A percentile compares a stretch with the other conserved stretches of the same genome.
These are phyloP conservation scores for Colletotrichum sp. DNA, from an alignment of 2,329 filamentous ascomycete species.

Conservation along the genomic window DNA sequence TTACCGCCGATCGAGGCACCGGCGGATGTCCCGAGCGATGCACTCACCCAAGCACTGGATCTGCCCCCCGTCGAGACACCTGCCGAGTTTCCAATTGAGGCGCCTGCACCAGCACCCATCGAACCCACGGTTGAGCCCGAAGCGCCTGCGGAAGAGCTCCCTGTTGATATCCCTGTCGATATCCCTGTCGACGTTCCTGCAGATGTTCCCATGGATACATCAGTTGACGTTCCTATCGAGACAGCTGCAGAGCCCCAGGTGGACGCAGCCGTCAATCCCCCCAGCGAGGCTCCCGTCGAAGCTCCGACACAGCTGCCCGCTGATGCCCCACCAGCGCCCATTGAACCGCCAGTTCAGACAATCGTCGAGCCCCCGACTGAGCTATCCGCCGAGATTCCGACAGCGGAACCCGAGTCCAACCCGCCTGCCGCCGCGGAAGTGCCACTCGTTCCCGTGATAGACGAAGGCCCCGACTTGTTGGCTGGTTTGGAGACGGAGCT, in stretches of 20 bases:
- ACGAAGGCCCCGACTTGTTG: conserved; percentile 21
- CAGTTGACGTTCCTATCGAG: neutral
- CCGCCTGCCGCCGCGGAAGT: neutral
- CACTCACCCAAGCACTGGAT: neutral
- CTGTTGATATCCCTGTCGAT: neutral
- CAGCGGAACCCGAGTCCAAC: neutral
- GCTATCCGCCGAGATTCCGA: neutral
- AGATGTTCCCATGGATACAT: neutral
- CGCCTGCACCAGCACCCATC: neutral
- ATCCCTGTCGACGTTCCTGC: neutral
- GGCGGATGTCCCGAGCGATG: neutral
- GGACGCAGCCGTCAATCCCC: neutral
- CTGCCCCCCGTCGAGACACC: neutral
- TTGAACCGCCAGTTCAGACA: neutral
- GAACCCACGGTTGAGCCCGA: neutral
- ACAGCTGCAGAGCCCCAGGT: neutral
- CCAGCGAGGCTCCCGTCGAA: neutral
- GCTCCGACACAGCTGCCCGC: neutral
- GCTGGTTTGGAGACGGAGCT: conserved; percentile 21
- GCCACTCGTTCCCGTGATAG: neutral
- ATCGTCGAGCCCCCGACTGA: neutral
- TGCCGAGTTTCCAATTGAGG: neutral
- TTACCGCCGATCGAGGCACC: neutral
- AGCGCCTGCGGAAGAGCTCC: neutral
- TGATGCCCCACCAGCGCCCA: neutral